Evolutionary conservation across 2,329 filamentous ascomycete genomes (phyloP), one percentile per base, ranked within the genome.

Genomic region (Xenoacremonium recifei): DNA sequence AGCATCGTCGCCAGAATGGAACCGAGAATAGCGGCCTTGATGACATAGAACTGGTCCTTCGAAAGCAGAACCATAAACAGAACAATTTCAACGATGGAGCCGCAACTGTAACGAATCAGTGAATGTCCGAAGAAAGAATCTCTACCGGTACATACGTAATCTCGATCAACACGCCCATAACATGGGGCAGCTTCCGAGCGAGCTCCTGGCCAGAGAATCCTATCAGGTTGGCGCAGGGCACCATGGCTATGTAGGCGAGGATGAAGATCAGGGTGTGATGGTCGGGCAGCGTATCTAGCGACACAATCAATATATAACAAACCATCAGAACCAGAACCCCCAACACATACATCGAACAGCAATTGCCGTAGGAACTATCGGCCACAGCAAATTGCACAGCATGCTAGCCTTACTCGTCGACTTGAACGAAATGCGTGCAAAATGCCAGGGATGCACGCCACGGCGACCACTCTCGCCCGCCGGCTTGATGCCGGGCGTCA

Each of bases 1-100:
- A 95, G 68, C 67, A 93, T 77, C 21, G 89, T 95, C 11, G 89
- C 88, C 23, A 95, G 65, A 33, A 95, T 86, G 1, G 87, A 92
- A 25, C 89, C 89, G 1, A 95, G 69, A 41, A 95, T 91, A 19
- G 89, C 89, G 39, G 87, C 87, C 59, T 89, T 81, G 54, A 95
- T 88, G 53, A 93, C 86, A n/a, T 76, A 73, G 45, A 85, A 82
- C 62, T 71, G 64, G 38, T 71, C 51, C 2, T 70, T 64, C 10
- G 62, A 63, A 4, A 93, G 73, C 33, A 95, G 68, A 3, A 91
- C 78, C 71, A 92, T 85, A 66, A 95, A 93, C 21, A 95, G 69
- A 35, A 95, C 79, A 42, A 95, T 84, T 60, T 95, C 89, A 39
- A 93, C 87, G 9, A 90, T 67, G 1, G 86, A 87, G 3, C 85